A percentile compares a stretch with the other conserved stretches of the same genome.
Conservation (phyloP, 2,329 filamentous ascomycete genomes). For the Apiospora pterosperma region DNA sequence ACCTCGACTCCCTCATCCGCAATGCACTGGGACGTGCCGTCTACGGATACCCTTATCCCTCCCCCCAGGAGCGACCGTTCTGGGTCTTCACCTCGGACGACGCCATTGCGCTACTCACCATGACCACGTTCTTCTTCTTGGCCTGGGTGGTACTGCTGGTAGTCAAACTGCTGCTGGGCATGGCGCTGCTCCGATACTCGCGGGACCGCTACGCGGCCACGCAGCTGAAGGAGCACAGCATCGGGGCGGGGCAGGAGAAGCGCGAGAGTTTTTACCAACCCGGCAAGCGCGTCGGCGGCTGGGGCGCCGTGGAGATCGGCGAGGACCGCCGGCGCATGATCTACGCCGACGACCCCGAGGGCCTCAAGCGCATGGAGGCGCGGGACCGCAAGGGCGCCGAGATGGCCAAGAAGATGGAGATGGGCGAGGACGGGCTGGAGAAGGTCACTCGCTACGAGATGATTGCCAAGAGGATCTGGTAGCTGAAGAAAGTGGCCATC, state of each 20-base stretch:
- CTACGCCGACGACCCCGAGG: conserved; percentile 79
- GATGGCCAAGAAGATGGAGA: conserved; percentile 46
- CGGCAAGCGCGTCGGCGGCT: conserved; percentile 75
- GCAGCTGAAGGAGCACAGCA: conserved; percentile 63
- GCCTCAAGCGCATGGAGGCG: conserved; percentile 56
- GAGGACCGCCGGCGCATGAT: conserved; percentile 86
- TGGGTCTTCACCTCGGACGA: conserved; percentile 66
- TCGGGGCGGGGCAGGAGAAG: conserved; percentile 43
- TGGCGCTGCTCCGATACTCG: conserved; percentile 77
- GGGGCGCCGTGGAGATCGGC: conserved; percentile 81
- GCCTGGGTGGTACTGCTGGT: conserved; percentile 82
- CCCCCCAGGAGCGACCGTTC: conserved; percentile 38
- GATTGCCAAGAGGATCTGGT: conserved; percentile 98
- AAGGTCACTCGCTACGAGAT: conserved; percentile 80
- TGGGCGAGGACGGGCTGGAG: conserved; percentile 51
- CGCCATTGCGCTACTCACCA: conserved; percentile 72
- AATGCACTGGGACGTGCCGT: conserved; percentile 73
- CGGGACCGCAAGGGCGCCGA: conserved; percentile 62
- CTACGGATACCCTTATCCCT: conserved; percentile 54
- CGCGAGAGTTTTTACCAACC: conserved; percentile 61
- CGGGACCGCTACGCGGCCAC: conserved; percentile 77
- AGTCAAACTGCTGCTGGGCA: conserved; percentile 81
- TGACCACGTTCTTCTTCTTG: conserved; percentile 81
- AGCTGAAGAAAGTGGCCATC: conserved; percentile 7
- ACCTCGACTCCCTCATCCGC: conserved; percentile 74